Base-by-base conservation (phyloP, 2,329 filamentous ascomycete species). In the Aspergillus intermedius region DNA sequence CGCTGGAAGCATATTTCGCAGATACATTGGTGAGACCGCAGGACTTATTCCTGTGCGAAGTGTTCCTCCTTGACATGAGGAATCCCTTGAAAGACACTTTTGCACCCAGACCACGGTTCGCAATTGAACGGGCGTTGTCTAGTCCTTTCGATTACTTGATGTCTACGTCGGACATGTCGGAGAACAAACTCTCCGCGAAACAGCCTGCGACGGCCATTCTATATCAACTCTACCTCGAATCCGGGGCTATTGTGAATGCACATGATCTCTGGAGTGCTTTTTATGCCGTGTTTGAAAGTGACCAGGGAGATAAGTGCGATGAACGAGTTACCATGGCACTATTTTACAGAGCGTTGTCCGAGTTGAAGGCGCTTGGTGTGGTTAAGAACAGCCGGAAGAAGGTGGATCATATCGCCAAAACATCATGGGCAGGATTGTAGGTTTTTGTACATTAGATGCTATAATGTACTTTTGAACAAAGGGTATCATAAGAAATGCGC, bases 311-410 rank as follows among this genome's bases (percentile, higher is more conserved):
- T 15, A 45, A 49, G 8, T 67, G 56, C 21, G 60, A 70, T 47
- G 63, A 69, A 44, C 60, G 61, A 10, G 58, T 65, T 46, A 57
- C 65, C 32, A 76, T 89, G 70, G 82, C 89, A 39, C 72, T 87
- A 50, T 98, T 97, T 69, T 96, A 96, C 68, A 80, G 83, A 52
- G 87, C 81, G 4, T 68, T 97, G 53, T 88, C 91, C 0, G 93
- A 98, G 68, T 69, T 98, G 65, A 86, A 84, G 66, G 81, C 84
- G 47, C 76, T 98, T 60, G 93, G 93, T 6, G 86, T 96, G 70
- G 79, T 97, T 52, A 96, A 93, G 73, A 78, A 80, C 52, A 97
- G 86, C 62, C 87, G 86, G 70, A 95, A 91, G 76, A 95, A 95
- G 76, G 82, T 84, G 21, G 93, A 97, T 65, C 91, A 97, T 70